A percentile compares a stretch with the other conserved stretches of the same genome.
phyloP scores from a whole-genome alignment of 2,329 filamentous ascomycete genomes.

The Ceratocystiopsis brevicomis region DNA sequence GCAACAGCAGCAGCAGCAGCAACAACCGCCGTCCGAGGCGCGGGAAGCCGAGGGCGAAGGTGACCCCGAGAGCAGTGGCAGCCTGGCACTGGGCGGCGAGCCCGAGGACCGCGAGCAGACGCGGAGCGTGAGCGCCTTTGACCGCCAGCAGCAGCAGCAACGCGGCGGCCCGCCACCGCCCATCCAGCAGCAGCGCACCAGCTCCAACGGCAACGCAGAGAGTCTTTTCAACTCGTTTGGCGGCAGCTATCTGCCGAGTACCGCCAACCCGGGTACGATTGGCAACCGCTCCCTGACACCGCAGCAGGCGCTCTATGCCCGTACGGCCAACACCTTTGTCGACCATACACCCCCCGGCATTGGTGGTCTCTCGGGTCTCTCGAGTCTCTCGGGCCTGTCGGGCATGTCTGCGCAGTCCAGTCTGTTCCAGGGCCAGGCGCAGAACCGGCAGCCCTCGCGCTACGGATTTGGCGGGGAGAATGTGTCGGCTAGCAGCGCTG shows the following conservation, averaged over 20 bases:
- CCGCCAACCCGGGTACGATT: constrained; percentile 15
- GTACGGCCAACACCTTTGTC: constrained; percentile 39
- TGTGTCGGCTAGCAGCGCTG: constrained; percentile 36
- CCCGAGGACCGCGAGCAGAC: constrained; percentile 58
- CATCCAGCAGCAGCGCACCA: constrained; percentile 36
- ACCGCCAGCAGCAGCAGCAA: constrained; percentile 23
- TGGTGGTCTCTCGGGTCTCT: too few relatives aligned
- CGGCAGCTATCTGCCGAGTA: constrained; percentile 27
- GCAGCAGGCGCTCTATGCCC: constrained; percentile 32
- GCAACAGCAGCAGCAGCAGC: constrained; percentile 25
- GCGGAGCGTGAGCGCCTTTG: constrained; percentile 30
- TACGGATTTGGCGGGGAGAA: constrained; percentile 75
- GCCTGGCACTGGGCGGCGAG: constrained; percentile 77
- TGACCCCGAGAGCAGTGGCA: constrained; percentile 61
- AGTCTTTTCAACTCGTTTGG: constrained; percentile 34
- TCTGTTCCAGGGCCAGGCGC: constrained; percentile 43
- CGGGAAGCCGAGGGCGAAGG: constrained; percentile 55
- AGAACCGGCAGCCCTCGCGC: constrained; percentile 67
- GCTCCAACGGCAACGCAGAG: constrained; percentile 18
- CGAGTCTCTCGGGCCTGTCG: too few relatives aligned
- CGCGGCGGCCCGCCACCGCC: constrained; percentile 57
- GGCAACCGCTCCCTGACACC: constrained; percentile 11
- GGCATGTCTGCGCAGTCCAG: constrained; percentile 3
- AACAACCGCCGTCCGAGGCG: constrained; percentile 18
- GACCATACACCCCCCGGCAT: constrained; percentile 24